Evolutionary conservation across 2,329 filamentous ascomycete species (phyloP), one percentile per base, ranked within the genome.

Genomic region (Corynespora cassiicola): DNA sequence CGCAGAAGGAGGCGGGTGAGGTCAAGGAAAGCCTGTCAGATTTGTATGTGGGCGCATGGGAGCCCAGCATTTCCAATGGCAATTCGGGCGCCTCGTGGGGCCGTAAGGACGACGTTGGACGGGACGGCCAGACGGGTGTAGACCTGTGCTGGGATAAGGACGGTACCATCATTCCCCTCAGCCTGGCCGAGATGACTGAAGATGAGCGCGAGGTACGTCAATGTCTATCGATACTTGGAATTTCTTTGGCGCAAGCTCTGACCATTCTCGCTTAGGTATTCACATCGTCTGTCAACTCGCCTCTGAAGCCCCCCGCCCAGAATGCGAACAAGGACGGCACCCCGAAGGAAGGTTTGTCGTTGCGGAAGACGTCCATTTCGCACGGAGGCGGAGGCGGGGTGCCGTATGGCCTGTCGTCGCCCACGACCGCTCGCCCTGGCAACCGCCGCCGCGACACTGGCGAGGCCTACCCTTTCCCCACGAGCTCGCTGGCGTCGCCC

Each of bases 91-190:
- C 65, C 17, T 80, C 81, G 36, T 95, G 90, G 90, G 88, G 87
- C 34, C 90, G 91, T 67, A 79, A 77, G 53, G 80, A 81, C 42
- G 90, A 96, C 50, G 80, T 71, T 31, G 58, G 79, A 42, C 86
- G 90, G 63, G 83, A 87, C 48, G 75, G 79, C 47, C 84, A 84
- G 42, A 82, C 87, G 59, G 90, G 92, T 28, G 88, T 91, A n/a
- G 90, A 94, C 47, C 82, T 92, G 26, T 97, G 91, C 68, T 99
- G 92, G 94, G 88, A 95, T 61, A 72, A 80, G 42, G 78, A 79
- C 43, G 90, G 88, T 16, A 78, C 79, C 36, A 77, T 83, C 28
- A 79, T 81, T 49, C 90, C 91, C 6, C 75, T 96, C 50, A 84
- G 83, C 19, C 67, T 96, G 50, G 77, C 82, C 46, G 84, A 87